Evolutionary conservation across 257 asterid species (phyloP).

Genomic region (Mitragyna speciosa): DNA sequence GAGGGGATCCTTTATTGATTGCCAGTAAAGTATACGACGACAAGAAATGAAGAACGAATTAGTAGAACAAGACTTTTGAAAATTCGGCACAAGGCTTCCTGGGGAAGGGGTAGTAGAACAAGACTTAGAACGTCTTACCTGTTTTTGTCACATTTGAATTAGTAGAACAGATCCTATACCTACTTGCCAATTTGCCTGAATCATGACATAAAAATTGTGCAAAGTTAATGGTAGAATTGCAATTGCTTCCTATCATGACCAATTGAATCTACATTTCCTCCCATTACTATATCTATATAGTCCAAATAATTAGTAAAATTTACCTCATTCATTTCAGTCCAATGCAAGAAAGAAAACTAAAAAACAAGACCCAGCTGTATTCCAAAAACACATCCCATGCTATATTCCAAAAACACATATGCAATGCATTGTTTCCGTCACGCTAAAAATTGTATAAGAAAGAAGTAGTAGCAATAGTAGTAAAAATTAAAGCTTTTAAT

Average conservation of each 20-base stretch:
- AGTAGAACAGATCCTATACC: too few relatives aligned
- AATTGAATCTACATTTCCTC: not conserved
- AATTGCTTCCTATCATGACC: not conserved
- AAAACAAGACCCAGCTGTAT: not conserved
- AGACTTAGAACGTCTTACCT: too few relatives aligned
- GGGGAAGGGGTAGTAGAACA: too few relatives aligned
- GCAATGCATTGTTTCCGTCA: not conserved
- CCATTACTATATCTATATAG: not conserved
- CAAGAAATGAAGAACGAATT: conserved; percentile 14
- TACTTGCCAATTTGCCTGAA: not conserved
- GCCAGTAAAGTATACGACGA: conserved; percentile 11
- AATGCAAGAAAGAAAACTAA: not conserved
- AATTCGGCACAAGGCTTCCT: too few relatives aligned
- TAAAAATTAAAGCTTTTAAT: not conserved
- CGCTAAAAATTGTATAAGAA: not conserved
- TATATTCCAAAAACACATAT: not conserved
- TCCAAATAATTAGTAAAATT: not conserved
- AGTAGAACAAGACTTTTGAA: conserved; percentile 20
- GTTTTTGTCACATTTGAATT: too few relatives aligned
- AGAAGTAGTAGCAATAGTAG: not conserved
- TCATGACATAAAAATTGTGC: not conserved
- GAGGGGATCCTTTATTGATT: not conserved
- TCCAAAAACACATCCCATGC: not conserved
- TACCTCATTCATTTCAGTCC: not conserved
- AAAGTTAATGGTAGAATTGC: not conserved